Base-by-base conservation (phyloP, 2,329 filamentous ascomycete species). In the Geoglossum cookeanum region DNA sequence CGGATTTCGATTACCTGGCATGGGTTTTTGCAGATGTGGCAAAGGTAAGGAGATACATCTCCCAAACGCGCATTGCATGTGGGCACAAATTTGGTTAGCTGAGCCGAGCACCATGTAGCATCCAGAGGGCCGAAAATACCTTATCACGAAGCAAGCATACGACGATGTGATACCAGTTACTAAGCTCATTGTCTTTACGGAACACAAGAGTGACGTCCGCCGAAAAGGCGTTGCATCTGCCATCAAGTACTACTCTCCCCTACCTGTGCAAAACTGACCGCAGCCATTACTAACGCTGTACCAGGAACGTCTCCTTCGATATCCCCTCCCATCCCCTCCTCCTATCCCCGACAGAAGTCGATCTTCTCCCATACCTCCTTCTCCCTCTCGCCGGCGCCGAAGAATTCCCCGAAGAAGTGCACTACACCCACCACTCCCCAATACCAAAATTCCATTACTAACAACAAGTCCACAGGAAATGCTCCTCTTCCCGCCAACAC, bases 21-120 rank as follows among this genome's bases (percentile, higher is more conserved):
- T 98, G 97, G 67, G 76, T 96, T 57, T 94, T 98, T 67, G 91
- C 92, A 45, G 91, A 98, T 68, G 76, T 98, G 8, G 84, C 89
- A 55, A 94, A 77, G 60, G 66, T 71, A 64, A 17, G 53, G 4
- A n/a, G 15, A 55, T 22, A 22, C 22, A 22, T 22, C 22, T 2
- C 22, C 22, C 3, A 15, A 39, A 39, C 17, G 6, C 7, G 3
- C 15, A 30, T n/a, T 11, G 11, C 48, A 11, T 15, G 53, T 30
- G 33, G 9, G 42, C 15, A 1, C n/a, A 13, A 45, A 22, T 45
- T 37, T 33, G 44, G 51, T 3, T 37, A 62, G 33, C 33, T 37
- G 33, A 37, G 11, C 33, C 22, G 22, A 22, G 2, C 11, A 37
- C 33, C 33, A 11, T 42, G 39, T 42, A 89, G 70, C 83, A 90